Conservation (phyloP, 2,329 filamentous ascomycete species). For the Pyrenochaeta sp. region DNA sequence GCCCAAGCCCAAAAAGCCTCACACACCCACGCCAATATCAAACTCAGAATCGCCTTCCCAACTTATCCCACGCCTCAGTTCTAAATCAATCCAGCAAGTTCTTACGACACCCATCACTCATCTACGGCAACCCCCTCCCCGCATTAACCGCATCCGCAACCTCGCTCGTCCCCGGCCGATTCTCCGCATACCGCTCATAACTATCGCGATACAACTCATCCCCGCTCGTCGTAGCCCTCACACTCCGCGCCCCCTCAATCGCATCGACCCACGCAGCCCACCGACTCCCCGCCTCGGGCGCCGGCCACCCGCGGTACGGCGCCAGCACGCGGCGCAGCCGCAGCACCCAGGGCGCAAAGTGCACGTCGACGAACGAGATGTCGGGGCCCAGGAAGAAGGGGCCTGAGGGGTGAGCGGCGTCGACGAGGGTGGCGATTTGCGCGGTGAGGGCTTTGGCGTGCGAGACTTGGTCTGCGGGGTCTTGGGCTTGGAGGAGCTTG, state of each 20-base stretch:
- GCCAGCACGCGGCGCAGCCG: slow-evolving; percentile 71
- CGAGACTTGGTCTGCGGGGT: slow-evolving; percentile 64
- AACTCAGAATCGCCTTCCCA: too few relatives aligned
- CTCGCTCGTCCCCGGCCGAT: slow-evolving; percentile 65
- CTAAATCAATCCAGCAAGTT: neutral
- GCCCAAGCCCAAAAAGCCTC: too few relatives aligned
- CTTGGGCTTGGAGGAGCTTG: slow-evolving; percentile 71
- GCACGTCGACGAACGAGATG: slow-evolving; percentile 73
- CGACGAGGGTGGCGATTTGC: slow-evolving; percentile 69
- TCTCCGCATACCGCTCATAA: slow-evolving; percentile 70
- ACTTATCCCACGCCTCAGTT: neutral
- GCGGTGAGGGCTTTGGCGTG: slow-evolving; percentile 68
- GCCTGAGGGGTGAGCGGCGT: slow-evolving; percentile 64
- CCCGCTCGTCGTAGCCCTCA: slow-evolving; percentile 72
- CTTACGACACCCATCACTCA: slow-evolving; percentile 25
- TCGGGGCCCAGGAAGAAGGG: slow-evolving; percentile 71
- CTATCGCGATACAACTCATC: slow-evolving; percentile 72
- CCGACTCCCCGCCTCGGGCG: slow-evolving; percentile 67
- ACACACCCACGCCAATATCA: too few relatives aligned
- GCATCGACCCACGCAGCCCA: slow-evolving; percentile 76
- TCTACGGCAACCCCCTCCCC: slow-evolving; percentile 61
- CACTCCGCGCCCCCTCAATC: slow-evolving; percentile 68
- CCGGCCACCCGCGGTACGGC: slow-evolving; percentile 71
- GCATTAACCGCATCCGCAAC: slow-evolving; percentile 67
- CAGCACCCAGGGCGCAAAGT: slow-evolving; percentile 77